Evolutionary conservation across 140 eudicot species (phyloP), one percentile per base, ranked within the genome.

Genomic region (Ambrosia hybrid): DNA sequence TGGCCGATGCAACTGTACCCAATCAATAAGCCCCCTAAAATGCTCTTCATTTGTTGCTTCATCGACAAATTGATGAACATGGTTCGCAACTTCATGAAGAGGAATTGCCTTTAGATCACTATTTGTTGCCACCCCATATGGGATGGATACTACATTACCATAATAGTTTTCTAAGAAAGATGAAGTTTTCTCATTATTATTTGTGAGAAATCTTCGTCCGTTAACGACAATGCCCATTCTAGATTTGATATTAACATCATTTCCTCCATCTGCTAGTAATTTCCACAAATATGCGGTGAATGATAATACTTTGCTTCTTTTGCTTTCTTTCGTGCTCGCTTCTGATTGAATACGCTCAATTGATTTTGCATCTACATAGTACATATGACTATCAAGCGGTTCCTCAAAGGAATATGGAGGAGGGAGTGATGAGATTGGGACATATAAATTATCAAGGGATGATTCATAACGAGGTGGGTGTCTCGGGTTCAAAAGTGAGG

Each of bases 121-220:
- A 2, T 58, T 75, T 4, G 56, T 39, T 10, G 74, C 72, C 30
- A 78, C 86, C 13, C 77, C 77, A 69, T 61, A 89, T 0, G 96
- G 96, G 48, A 55, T 15, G 10, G 96, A 86, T 33, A 86, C 71
- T 4, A 89, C 83, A 26, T 89, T 89, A 21, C 96, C 96, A 36
- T 81, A 89, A 51, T 82, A 81, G 71, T 59, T 62, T 3, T 77
- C 57, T 43, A 84, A 5, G 26, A 45, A 16, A 36, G 26, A 58
- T 2, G 64, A 10, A 8, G 69, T 64, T 3, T 66, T 39, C 3
- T 15, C 59, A 0, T 2, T 48, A 12, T 26, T 49, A 9, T 46
- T 52, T 30, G 51, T 58, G 9, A 87, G 15, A 12, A 81, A 65
- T 1, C 67, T 36, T 45, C 87, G 77, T 2, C 93, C 93, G 10